phyloP scores from a whole-genome alignment of 495 filamentous ascomycete species.

The Lasiosphaeria miniovina region DNA sequence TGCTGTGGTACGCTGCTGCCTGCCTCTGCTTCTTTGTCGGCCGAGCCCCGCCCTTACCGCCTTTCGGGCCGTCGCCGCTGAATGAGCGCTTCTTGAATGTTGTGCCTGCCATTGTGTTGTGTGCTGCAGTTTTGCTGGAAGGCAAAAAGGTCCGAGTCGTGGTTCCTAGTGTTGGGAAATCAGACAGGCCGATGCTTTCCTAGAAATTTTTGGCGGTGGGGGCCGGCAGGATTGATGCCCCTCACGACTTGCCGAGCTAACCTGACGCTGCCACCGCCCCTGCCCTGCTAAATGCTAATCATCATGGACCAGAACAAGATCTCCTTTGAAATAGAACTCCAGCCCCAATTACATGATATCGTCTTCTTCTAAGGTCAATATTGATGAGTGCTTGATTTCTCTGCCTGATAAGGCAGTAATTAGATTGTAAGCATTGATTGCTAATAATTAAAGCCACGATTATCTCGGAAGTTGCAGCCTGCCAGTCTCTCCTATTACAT shows the following conservation, averaged over 20 bases:
- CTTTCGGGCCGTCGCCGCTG: conserved; percentile 54
- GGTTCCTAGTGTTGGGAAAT: conserved; percentile 4
- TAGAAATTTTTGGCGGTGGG: conserved; percentile 40
- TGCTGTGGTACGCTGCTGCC: conserved; percentile 71
- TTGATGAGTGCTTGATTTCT: too few species aligned
- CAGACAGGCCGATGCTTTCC: conserved; percentile 14
- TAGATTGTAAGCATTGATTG: too few species aligned
- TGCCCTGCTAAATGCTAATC: too few species aligned
- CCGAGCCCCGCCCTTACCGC: conserved; percentile 48
- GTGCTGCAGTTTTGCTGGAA: conserved; percentile 14
- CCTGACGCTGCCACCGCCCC: too few species aligned
- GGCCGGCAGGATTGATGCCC: conserved; percentile 15
- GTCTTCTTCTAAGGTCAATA: too few species aligned
- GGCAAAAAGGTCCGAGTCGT: conserved; percentile 1
- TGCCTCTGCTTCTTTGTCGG: conserved; percentile 71
- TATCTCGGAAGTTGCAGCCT: too few species aligned
- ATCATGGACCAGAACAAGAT: too few species aligned
- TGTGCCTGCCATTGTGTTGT: conserved; percentile 30
- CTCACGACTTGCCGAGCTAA: neutral
- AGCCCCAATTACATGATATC: too few species aligned
- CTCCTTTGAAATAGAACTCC: too few species aligned
- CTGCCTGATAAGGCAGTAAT: too few species aligned
- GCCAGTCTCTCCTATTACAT: too few species aligned
- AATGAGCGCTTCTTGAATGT: conserved; percentile 30
- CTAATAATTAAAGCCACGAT: too few species aligned